These are phyloP conservation scores for Monosporascus sp. DNA, from an alignment of 2,329 filamentous ascomycete species.

Conservation along the genomic window DNA sequence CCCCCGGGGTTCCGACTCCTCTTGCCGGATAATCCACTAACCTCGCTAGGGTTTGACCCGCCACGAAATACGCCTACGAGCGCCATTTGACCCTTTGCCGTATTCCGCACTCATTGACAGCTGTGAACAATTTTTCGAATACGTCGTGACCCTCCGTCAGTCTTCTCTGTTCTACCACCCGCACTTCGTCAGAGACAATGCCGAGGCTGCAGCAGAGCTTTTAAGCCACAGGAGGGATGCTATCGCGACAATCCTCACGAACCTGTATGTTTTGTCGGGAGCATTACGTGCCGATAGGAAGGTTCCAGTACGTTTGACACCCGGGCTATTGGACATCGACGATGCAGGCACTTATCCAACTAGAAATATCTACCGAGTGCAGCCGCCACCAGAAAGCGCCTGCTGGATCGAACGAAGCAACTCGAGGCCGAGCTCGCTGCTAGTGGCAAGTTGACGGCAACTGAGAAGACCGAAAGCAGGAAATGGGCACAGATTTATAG, in stretches of 20 bases:
- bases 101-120: slow-evolving; percentile 51
- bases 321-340: slow-evolving; percentile 1
- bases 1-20: background rate
- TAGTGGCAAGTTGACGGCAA: slow-evolving; percentile 16
- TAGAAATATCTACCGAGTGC: slow-evolving; percentile 52
- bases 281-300: slow-evolving; percentile 45
- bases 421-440: slow-evolving; percentile 36
- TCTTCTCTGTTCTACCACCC: slow-evolving; percentile 54
- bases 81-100: slow-evolving; percentile 50
- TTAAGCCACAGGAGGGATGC: slow-evolving; percentile 50
- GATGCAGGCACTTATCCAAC: background rate
- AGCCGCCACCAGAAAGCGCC: slow-evolving; percentile 45
- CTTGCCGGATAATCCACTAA: slow-evolving; percentile 5
- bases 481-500: slow-evolving; percentile 55
- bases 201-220: slow-evolving; percentile 43
- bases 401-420: slow-evolving; percentile 45
- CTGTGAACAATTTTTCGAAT: slow-evolving; percentile 55
- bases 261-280: slow-evolving; percentile 53
- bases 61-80: slow-evolving; percentile 54
- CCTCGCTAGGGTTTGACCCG: slow-evolving; percentile 41
- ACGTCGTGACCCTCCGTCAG: slow-evolving; percentile 52
- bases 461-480: slow-evolving; percentile 30
- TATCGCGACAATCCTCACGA: slow-evolving; percentile 52
- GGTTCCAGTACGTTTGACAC: slow-evolving; percentile 37
- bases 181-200: slow-evolving; percentile 44